Percentiles rank a stretch among this genome's conserved stretches.
These are phyloP conservation scores for Phaeolepiota aurea DNA, from an alignment of 768 basidiomycete species.

Conservation along the genomic window DNA sequence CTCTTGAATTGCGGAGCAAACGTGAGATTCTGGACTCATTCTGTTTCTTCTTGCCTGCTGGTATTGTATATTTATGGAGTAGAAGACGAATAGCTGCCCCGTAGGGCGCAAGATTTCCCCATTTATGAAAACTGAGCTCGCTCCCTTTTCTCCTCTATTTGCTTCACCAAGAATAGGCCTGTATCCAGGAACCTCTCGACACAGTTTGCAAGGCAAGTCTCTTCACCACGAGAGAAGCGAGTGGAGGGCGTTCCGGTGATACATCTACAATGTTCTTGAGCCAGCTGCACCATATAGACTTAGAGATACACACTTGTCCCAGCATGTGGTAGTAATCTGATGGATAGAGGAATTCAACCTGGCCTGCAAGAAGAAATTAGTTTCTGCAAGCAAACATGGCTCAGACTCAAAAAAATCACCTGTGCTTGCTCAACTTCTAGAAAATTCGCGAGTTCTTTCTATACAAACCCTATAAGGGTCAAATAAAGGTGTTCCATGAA, in stretches of 20 bases:
- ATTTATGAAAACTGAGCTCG: constrained; percentile 9
- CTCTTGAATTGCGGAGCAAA: constrained; percentile 44
- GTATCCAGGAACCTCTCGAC: constrained; percentile 90
- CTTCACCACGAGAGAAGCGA: constrained; percentile 72
- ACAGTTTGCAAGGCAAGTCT: constrained; percentile 79
- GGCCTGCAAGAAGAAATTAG: constrained; percentile 21
- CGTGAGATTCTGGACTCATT: constrained; percentile 61
- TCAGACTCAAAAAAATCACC: constrained; percentile 37
- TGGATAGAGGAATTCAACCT: constrained; percentile 63
- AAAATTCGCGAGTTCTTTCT: constrained; percentile 82
- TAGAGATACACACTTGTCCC: constrained; percentile 79
- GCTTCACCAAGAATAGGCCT: constrained; percentile 72
- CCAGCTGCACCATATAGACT: background rate
- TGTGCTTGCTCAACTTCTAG: constrained; percentile 79
- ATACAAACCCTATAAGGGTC: no score
- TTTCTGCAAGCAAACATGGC: no score
- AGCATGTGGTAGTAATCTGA: constrained; percentile 75
- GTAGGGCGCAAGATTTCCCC: no score
- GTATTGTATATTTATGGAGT: constrained; percentile 40
- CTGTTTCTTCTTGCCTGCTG: constrained; percentile 59
- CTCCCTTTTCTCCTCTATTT: constrained; percentile 40
- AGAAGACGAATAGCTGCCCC: constrained; percentile 21
- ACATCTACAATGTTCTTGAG: constrained; percentile 42
- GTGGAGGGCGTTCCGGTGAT: constrained; percentile 72
- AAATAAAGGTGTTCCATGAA: no score